Base-by-base conservation (phyloP, 495 filamentous ascomycete genomes). In the Penicillium ochrochloron region DNA sequence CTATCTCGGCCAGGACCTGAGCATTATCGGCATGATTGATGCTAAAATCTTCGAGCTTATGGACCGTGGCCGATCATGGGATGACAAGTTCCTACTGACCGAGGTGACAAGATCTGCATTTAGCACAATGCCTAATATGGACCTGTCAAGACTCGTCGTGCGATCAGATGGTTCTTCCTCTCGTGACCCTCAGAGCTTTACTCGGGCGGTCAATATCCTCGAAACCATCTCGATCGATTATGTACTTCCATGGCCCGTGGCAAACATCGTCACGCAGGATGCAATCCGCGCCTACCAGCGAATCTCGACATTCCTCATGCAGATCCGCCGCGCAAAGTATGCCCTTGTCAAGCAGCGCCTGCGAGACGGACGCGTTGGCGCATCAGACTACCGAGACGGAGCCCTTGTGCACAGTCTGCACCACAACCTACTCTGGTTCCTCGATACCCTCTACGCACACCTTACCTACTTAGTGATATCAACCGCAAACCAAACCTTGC, bases 231-330 rank as follows among this genome's bases (percentile, higher is more conserved):
- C 78, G 8, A 78, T 92, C 12, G 78, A 77, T 4, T 91, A 89
- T 64, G 75, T 83, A 53, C 81, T 97, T 4, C 86, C 90, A 9
- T 97, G 94, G 94, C 88, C 93, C 0, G 81, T 96, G n/a, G 89
- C 88, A 37, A 95, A 97, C 54, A 85, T 97, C 25, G 82, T 97
- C 52, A 85, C 83, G 0, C 83, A 84, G 27, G 76, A 83, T 5
- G 83, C 87, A 0, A 82, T 94, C 29, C 57, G 70, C 0, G 78
- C 79, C 0, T 96, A 97, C 72, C 88, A 90, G 64, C 77, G 82
- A 3, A 78, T 93, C 17, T 92, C 91, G 64, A 88, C 82, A 0
- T 87, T 97, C 35, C 80, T 96, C 0, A 83, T 94, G 31, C 94
- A 97, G 69, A 83, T 91, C 23, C 87, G 89, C 35, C 80, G 92